Percentiles rank a stretch among this genome's conserved stretches.
Conservation (phyloP, 192 early-diverging fungal genomes). For the Coemansia sp. region DNA sequence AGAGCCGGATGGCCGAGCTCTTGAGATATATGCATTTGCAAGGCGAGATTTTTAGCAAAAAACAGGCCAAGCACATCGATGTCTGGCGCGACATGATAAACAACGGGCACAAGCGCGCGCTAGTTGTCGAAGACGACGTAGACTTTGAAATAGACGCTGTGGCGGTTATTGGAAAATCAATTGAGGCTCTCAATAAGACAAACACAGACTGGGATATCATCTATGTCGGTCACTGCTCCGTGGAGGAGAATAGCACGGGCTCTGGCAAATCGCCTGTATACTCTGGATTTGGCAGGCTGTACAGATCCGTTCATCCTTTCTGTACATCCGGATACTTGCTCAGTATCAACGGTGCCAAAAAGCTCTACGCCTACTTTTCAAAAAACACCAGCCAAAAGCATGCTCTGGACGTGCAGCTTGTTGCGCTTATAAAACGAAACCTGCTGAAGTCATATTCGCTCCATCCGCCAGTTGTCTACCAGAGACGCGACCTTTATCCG, state of each 20-base stretch:
- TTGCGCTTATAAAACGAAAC: slow-evolving; percentile 39
- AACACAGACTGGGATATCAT: slow-evolving; percentile 44
- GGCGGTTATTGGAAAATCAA: slow-evolving; percentile 11
- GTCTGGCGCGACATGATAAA: slow-evolving; percentile 50
- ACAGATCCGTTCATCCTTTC: slow-evolving; percentile 38
- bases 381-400: slow-evolving; percentile 14
- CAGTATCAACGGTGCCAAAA: slow-evolving; percentile 44
- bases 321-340: slow-evolving; percentile 54
- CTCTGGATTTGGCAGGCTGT: background rate
- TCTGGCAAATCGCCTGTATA: background rate
- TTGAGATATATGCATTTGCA: slow-evolving; percentile 35
- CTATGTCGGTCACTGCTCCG: slow-evolving; percentile 53
- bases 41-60: slow-evolving; percentile 25
- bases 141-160: slow-evolving; percentile 49
- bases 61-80: slow-evolving; percentile 29
- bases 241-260: slow-evolving; percentile 24
- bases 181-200: slow-evolving; percentile 10
- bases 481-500: slow-evolving; percentile 51
- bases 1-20: slow-evolving; percentile 35
- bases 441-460: slow-evolving; percentile 35
- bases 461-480: slow-evolving; percentile 48
- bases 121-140: slow-evolving; percentile 54
- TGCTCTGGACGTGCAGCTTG: slow-evolving; percentile 47
- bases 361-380: slow-evolving; percentile 43
- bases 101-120: slow-evolving; percentile 27